Evolutionary conservation across 495 filamentous ascomycete genomes (phyloP).

Genomic region (Bacidia gigantensis): DNA sequence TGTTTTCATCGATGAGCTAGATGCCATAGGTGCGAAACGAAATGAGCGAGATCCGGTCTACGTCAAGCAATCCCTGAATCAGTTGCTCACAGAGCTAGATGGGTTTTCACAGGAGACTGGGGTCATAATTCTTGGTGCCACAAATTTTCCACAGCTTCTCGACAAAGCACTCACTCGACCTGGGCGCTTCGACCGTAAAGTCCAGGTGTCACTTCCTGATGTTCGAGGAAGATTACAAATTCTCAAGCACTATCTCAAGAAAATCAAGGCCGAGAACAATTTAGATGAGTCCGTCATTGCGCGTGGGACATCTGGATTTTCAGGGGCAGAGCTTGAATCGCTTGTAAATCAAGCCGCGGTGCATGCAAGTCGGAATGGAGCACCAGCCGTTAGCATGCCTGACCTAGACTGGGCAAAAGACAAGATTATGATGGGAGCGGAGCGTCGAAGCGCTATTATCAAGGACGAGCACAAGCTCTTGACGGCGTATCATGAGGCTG

Average conservation of each 20-base stretch:
- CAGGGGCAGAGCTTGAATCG: conserved; percentile 90
- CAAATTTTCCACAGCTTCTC: conserved; percentile 85
- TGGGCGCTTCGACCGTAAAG: conserved; percentile 87
- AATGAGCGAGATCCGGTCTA: conserved; percentile 93
- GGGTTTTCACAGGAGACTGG: conserved; percentile 89
- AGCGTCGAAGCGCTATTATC: conserved; percentile 75
- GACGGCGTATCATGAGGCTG: conserved; percentile 96
- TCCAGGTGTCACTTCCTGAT: conserved; percentile 78
- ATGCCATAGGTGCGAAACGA: conserved; percentile 88
- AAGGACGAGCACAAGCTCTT: conserved; percentile 71
- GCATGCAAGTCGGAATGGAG: conserved; percentile 70
- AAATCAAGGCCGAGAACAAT: conserved; percentile 61
- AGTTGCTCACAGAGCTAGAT: conserved; percentile 94
- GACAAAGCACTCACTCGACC: conserved; percentile 92
- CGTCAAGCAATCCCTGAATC: conserved; percentile 92
- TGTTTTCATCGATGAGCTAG: conserved; percentile 95
- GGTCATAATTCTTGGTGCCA: conserved; percentile 89
- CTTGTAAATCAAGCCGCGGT: conserved; percentile 93
- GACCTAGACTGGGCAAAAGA: conserved; percentile 98
- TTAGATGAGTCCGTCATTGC: conserved; percentile 75
- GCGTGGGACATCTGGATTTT: conserved; percentile 77
- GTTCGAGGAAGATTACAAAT: conserved; percentile 91
- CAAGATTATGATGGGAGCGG: conserved; percentile 94
- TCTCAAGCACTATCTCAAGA: conserved; percentile 79
- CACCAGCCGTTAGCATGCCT: conserved; percentile 51